Base-by-base conservation (phyloP, 2,329 filamentous ascomycete genomes). In the Dichotomopilus funicola region DNA sequence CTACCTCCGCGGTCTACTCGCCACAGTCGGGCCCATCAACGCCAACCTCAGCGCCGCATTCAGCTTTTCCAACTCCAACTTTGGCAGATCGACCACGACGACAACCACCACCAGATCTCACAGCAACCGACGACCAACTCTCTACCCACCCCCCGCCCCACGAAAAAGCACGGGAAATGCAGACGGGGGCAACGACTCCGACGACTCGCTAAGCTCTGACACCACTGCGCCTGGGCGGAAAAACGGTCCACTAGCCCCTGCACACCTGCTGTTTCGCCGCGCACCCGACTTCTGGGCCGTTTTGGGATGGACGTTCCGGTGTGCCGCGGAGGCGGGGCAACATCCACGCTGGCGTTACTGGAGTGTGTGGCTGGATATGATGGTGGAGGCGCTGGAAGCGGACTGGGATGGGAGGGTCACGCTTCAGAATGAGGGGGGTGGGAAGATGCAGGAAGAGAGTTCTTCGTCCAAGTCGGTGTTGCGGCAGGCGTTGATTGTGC, bases 221-320 rank as follows among this genome's bases (percentile, higher is more conserved):
- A 27, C 19, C 19, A 27, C 6, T n/a, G 40, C 40, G 40, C 12
- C 40, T 3, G 11, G 40, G 73, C 72, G 12, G 73, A 78, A 42
- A 66, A 62, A 1, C 70, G 74, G 8, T 73, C 75, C 6, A 27
- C 70, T 73, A 9, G 78, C 81, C 2, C 74, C 75, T 0, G 79
- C 79, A 46, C 71, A 73, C 44, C 86, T 87, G 35, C 60, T 96
- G 1, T 96, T 88, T 82, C 74, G 73, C 12, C 80, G 82, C n/a
- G 88, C 87, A 0, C 84, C 88, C 58, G 89, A 95, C 66, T 95
- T 97, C 65, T 99, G 94, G 90, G 81, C 85, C 43, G 81, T 89
- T 0, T 79, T 94, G 0, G 94, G 92, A 3, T 97, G 94, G 94
- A 87, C 89, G 0, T 91, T 97, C 69, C 94, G 92, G 67, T 97